Percentiles rank a stretch among this genome's conserved stretches.
Evolutionary conservation across 2,329 filamentous ascomycete genomes (phyloP).

Genomic region (Pyricularia grisea): DNA sequence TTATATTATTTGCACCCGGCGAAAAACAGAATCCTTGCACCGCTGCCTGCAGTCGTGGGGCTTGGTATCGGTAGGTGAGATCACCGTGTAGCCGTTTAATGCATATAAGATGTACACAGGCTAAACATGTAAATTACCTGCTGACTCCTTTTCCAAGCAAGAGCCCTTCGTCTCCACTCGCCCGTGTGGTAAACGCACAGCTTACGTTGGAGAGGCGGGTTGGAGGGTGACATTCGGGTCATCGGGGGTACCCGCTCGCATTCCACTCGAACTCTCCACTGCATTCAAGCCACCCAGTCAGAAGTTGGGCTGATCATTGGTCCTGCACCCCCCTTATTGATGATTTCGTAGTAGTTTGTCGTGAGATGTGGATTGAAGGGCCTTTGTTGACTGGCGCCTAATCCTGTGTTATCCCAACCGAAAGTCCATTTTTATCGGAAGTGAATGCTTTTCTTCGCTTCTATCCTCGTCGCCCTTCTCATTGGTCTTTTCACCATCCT

Average conservation of each 20-base stretch:
- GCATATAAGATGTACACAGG: background rate
- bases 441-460: background rate
- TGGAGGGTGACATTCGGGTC: background rate
- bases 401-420: background rate
- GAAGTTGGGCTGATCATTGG: background rate
- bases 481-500: background rate
- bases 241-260: background rate
- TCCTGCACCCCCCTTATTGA: background rate
- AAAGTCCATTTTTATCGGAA: background rate
- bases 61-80: background rate
- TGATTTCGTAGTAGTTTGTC: no score
- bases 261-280: background rate
- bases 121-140: background rate
- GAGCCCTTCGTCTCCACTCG: background rate
- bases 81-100: background rate
- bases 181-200: background rate
- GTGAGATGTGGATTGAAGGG: no score
- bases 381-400: background rate
- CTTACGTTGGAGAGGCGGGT: background rate
- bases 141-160: background rate
- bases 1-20: background rate
- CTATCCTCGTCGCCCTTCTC: background rate
- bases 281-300: background rate
- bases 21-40: background rate
- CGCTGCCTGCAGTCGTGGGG: background rate